Conservation (phyloP, 768 basidiomycete genomes). For the Mycena latifolia region DNA sequence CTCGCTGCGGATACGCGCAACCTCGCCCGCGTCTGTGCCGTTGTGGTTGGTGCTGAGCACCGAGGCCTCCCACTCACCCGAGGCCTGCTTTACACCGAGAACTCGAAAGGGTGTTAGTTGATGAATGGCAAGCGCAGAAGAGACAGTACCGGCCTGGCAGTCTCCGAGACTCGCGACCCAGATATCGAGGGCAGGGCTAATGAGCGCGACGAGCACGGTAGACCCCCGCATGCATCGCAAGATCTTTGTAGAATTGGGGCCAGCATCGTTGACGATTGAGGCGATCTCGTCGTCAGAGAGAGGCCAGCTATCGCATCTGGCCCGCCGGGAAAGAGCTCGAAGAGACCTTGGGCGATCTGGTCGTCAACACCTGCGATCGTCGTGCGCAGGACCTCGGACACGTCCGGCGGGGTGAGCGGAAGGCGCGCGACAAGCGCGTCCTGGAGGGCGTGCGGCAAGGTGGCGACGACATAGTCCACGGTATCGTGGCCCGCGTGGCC, state of each 20-base stretch:
- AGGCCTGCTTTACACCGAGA: slow-evolving; percentile 50
- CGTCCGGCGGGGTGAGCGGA: slow-evolving; percentile 25
- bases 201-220: slow-evolving; percentile 61
- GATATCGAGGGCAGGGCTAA: slow-evolving; percentile 58
- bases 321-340: slow-evolving; percentile 56
- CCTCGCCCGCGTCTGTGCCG: slow-evolving; percentile 57
- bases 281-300: slow-evolving; percentile 56
- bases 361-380: slow-evolving; percentile 56
- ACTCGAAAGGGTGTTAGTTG: slow-evolving; percentile 43
- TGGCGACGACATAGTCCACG: slow-evolving; percentile 52
- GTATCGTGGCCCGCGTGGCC: slow-evolving; percentile 65
- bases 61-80: slow-evolving; percentile 52
- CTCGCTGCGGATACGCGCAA: slow-evolving; percentile 52
- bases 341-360: slow-evolving; percentile 49
- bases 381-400: slow-evolving; percentile 49
- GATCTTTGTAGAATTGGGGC: slow-evolving; percentile 50
- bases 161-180: slow-evolving; percentile 73
- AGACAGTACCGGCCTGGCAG: slow-evolving; percentile 60
- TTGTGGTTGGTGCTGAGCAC: slow-evolving; percentile 65
- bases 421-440: slow-evolving; percentile 40
- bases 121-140: not conserved
- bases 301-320: slow-evolving; percentile 33
- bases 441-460: slow-evolving; percentile 49
- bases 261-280: slow-evolving; percentile 55
- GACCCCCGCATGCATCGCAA: slow-evolving; percentile 64